A percentile compares a stretch with the other conserved stretches of the same genome.
Conservation (phyloP, 2,329 filamentous ascomycete genomes). For the Fusarium duplospermum region DNA sequence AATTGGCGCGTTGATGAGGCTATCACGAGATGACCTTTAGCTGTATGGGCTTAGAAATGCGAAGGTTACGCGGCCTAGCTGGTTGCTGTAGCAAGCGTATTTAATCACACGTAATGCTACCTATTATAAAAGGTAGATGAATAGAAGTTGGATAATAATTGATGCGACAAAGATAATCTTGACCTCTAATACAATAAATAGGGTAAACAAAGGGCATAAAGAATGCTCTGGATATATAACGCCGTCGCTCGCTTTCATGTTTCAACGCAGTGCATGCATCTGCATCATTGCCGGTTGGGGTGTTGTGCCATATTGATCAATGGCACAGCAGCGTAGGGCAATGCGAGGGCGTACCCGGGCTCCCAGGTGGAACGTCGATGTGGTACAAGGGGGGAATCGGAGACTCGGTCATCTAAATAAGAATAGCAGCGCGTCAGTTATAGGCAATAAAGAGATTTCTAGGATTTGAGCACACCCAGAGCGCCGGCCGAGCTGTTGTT, state of each 20-base stretch:
- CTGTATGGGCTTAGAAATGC: too few relatives aligned
- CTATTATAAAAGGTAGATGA: too few relatives aligned
- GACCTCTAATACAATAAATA: background rate
- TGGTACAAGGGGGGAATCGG: accelerated
- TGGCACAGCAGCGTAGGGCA: constrained; percentile 1
- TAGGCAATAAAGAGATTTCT: accelerated
- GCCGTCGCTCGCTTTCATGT: background rate
- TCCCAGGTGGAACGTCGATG: background rate
- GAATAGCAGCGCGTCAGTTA: too few relatives aligned
- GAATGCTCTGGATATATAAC: background rate
- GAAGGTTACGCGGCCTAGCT: too few relatives aligned
- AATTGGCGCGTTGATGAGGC: too few relatives aligned
- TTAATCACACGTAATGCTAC: too few relatives aligned
- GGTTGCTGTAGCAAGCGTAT: too few relatives aligned
- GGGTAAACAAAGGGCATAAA: background rate
- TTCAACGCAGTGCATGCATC: background rate
- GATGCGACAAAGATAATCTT: background rate
- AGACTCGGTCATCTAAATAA: background rate
- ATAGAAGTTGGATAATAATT: background rate
- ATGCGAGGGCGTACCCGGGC: background rate
- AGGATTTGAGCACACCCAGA: background rate
- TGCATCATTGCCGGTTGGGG: background rate
- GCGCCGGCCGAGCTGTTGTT: background rate
- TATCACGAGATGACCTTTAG: too few relatives aligned
- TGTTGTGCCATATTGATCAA: background rate